phyloP scores from a whole-genome alignment of 2,329 filamentous ascomycete species.

The Scedosporium dehoogii region DNA sequence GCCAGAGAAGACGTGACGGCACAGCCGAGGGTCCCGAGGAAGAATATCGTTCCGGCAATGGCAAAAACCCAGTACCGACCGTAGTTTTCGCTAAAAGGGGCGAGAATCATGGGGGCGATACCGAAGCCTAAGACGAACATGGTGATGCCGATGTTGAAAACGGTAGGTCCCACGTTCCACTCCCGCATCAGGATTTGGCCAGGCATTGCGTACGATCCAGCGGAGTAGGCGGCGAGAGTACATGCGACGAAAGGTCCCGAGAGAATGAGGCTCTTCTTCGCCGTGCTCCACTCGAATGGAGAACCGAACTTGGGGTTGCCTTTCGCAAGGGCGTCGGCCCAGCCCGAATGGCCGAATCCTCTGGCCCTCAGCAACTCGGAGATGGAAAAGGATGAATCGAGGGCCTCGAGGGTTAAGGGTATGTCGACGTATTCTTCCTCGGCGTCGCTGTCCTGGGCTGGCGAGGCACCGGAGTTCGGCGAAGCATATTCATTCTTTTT shows the following conservation, averaged over 20 bases:
- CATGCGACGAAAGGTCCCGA: slow-evolving; percentile 31
- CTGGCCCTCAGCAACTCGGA: neutral
- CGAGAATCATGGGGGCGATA: slow-evolving; percentile 57
- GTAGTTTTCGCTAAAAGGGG: slow-evolving; percentile 56
- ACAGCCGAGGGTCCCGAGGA: slow-evolving; percentile 37
- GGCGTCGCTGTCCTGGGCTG: neutral
- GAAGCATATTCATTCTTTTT: neutral
- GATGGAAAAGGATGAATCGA: neutral
- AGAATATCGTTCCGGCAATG: slow-evolving; percentile 23
- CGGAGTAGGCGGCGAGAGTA: slow-evolving; percentile 51
- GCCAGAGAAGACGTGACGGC: slow-evolving; percentile 48
- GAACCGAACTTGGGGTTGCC: slow-evolving; percentile 1
- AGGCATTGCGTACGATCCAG: slow-evolving; percentile 52
- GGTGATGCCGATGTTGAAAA: slow-evolving; percentile 51
- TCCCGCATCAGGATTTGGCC: slow-evolving; percentile 40
- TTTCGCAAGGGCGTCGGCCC: neutral
- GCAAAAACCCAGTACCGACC: slow-evolving; percentile 22
- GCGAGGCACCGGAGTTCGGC: neutral
- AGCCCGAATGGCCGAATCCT: neutral
- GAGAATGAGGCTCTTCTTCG: slow-evolving; percentile 14
- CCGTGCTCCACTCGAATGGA: slow-evolving; percentile 7
- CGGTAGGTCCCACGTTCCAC: slow-evolving; percentile 48
- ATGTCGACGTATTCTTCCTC: neutral
- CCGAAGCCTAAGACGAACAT: slow-evolving; percentile 56
- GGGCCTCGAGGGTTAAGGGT: neutral